These are phyloP conservation scores for Remersonia thermophila DNA, from an alignment of 2,329 filamentous ascomycete species.

Conservation along the genomic window DNA sequence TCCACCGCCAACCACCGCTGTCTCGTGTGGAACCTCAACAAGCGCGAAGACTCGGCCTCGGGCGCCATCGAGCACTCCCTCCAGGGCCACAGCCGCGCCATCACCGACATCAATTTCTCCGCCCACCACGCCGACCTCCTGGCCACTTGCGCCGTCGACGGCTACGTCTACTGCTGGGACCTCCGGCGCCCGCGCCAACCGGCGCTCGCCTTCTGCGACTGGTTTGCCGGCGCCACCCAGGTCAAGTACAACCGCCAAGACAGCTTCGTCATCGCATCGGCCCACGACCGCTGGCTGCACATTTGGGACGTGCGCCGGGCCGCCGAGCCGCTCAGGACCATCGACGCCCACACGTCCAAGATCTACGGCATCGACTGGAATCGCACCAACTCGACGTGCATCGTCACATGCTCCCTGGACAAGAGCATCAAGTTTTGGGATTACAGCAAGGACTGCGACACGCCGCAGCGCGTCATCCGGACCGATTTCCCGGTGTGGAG, in stretches of 20 bases:
- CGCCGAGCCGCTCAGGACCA: conserved; percentile 66
- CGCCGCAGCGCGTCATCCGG: conserved; percentile 63
- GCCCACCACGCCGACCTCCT: conserved; percentile 82
- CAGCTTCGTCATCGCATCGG: conserved; percentile 75
- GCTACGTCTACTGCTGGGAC: conserved; percentile 89
- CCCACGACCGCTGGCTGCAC: conserved; percentile 75
- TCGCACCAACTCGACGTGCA: conserved; percentile 54
- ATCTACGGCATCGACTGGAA: conserved; percentile 97
- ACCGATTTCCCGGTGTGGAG: conserved; percentile 85
- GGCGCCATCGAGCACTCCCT: conserved; percentile 75
- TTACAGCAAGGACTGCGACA: conserved; percentile 48
- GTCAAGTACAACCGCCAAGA: conserved; percentile 91
- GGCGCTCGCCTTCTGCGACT: conserved; percentile 75
- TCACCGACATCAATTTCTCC: conserved; percentile 94
- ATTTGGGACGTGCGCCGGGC: conserved; percentile 84
- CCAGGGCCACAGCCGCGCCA: conserved; percentile 70
- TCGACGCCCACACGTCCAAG: conserved; percentile 80
- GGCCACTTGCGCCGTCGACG: conserved; percentile 84
- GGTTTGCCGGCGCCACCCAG: conserved; percentile 86
- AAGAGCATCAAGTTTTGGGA: conserved; percentile 93
- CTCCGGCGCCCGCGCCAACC: conserved; percentile 61
- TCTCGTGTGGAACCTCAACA: conserved; percentile 82
- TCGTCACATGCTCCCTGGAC: conserved; percentile 83
- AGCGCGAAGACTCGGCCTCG: conserved; percentile 57
- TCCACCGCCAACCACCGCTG: conserved; percentile 93